These are phyloP conservation scores for Wickerhamomyces tratensis DNA, from an alignment of 805 yeast genomes.

Conservation along the genomic window DNA sequence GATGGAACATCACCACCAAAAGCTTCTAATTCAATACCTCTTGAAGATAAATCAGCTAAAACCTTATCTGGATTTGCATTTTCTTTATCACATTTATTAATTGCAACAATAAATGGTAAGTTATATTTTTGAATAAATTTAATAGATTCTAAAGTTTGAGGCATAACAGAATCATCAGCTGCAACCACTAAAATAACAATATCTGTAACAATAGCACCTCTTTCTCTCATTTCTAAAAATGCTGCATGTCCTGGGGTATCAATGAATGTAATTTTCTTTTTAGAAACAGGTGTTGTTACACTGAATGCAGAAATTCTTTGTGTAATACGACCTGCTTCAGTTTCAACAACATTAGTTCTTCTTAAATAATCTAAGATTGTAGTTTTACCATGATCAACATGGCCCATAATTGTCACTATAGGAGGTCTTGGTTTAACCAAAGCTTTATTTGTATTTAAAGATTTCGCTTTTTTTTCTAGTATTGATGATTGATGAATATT, in stretches of 20 bases:
- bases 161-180: constrained; percentile 96
- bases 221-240: constrained; percentile 87
- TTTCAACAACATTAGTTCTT: constrained; percentile 71
- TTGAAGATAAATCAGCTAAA: constrained; percentile 61
- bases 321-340: constrained; percentile 94
- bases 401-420: constrained; percentile 96
- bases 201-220: constrained; percentile 94
- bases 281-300: constrained; percentile 66
- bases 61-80: constrained; percentile 70
- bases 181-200: constrained; percentile 89
- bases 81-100: constrained; percentile 84
- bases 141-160: constrained; percentile 93
- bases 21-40: constrained; percentile 81
- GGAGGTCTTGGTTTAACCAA: constrained; percentile 51
- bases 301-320: constrained; percentile 98
- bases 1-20: constrained; percentile 94
- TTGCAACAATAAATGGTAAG: constrained; percentile 82
- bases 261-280: constrained; percentile 73
- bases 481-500: no score
- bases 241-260: constrained; percentile 99
- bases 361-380: constrained; percentile 83
- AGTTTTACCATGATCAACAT: constrained; percentile 97
- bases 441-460: no score
- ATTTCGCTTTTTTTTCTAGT: no score
- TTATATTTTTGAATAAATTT: constrained; percentile 80